Base-by-base conservation (phyloP, 441 rosid species). In the Arabidopsis hybrid region DNA sequence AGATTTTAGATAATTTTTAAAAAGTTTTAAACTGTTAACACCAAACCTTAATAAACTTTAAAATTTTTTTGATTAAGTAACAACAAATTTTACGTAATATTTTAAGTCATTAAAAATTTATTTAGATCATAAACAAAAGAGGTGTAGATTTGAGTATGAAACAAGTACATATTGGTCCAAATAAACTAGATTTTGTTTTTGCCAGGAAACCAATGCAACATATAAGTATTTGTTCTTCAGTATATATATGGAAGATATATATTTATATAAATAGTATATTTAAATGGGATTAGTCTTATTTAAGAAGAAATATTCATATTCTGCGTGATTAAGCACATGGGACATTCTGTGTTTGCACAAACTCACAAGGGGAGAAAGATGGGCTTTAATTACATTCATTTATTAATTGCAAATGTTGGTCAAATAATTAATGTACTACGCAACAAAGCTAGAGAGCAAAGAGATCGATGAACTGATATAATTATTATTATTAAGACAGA, bases 261-360 rank as follows among this genome's bases (percentile, higher is more conserved):
- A 21, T 21, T 21, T 21, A 21, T 21, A 21, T 21, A 21, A 21
- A 21, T 21, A 21, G 26, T 29, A 29, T 29, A 29, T 31, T 31
- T 31, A 31, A 31, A 31, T 29, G 18, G 11, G 14, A 49, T 49
- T 67, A 21, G 34, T 67, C 40, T 67, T 51, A n/a, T 31, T 31
- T 21, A 21, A 21, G 32, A 43, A 59, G 64, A 70, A 56, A 14
- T 39, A 57, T 12, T 61, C 7, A 35, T 21, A 21, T 21, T 21
- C 26, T 21, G 59, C 34, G 63, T 70, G 55, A 70, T 76, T 64
- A 76, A 70, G 75, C 79, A 76, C 79, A 76, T 76, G 79, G 79
- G 79, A 76, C 75, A 76, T 69, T 76, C 71, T 69, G 79, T 51
- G 21, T 69, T 69, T 64, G 79, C 79, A 76, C 79, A 69, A 76